These are phyloP conservation scores for Amanita exitialis DNA, from an alignment of 768 basidiomycete species.

Conservation along the genomic window DNA sequence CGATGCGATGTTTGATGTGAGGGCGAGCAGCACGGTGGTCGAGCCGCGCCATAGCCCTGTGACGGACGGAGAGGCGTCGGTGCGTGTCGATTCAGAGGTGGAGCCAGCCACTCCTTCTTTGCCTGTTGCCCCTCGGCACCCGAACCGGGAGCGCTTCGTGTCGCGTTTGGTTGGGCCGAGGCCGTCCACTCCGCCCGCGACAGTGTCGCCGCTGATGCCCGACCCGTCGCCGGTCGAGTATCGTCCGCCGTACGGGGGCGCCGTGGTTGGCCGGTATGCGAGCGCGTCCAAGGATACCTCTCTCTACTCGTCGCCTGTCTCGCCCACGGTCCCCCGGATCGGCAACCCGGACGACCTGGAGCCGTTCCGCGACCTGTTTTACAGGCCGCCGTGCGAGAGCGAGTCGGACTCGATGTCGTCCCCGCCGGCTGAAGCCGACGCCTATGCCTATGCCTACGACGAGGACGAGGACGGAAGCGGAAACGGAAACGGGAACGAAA, in stretches of 20 bases:
- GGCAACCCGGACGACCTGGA: slow-evolving; percentile 58
- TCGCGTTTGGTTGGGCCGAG: no score
- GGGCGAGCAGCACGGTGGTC: neutral
- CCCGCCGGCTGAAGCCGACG: neutral
- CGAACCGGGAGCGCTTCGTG: neutral
- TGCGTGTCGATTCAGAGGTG: slow-evolving; percentile 15
- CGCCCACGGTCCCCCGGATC: slow-evolving; percentile 20
- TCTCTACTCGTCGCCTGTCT: neutral
- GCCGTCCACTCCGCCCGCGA: no score
- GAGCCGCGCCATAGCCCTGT: slow-evolving; percentile 19
- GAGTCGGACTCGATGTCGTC: slow-evolving; percentile 16
- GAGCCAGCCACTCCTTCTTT: neutral
- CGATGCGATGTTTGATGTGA: slow-evolving; percentile 22
- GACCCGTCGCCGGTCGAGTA: neutral
- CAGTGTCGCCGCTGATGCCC: neutral
- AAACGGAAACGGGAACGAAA: no score
- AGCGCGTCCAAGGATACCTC: neutral
- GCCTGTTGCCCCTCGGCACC: neutral
- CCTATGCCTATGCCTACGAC: no score
- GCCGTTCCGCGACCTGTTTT: slow-evolving; percentile 69
- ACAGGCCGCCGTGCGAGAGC: slow-evolving; percentile 31
- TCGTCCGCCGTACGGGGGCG: neutral
- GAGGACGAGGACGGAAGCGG: no score
- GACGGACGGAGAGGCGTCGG: slow-evolving; percentile 40
- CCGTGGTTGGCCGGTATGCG: neutral